Evolutionary conservation across 768 basidiomycete genomes (phyloP).

Genomic region (Leccinellum albellum): DNA sequence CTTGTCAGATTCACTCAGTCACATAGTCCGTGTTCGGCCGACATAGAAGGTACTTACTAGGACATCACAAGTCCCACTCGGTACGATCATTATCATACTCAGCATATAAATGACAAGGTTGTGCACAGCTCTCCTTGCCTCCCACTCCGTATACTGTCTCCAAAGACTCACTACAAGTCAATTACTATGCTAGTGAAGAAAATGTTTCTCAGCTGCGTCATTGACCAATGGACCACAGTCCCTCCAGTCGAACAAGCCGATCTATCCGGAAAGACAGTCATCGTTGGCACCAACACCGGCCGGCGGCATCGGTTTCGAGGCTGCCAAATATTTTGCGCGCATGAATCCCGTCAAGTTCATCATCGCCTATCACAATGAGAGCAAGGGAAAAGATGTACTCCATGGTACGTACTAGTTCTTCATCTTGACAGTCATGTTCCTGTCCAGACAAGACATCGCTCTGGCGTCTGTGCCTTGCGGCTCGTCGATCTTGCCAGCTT

Average conservation of each 20-base stretch:
- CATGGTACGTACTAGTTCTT: conserved; percentile 13
- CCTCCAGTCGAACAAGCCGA: conserved; percentile 18
- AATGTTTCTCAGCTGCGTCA: neutral
- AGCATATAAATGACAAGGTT: no score
- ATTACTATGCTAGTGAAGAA: conserved; percentile 1
- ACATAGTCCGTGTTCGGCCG: no score
- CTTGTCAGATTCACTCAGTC: no score
- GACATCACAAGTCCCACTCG: no score
- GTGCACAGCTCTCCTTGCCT: no score
- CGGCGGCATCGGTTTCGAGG: conserved; percentile 34
- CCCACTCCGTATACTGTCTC: no score
- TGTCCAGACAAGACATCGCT: conserved; percentile 17
- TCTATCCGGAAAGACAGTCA: conserved; percentile 29
- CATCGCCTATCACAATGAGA: conserved; percentile 26
- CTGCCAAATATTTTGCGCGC: conserved; percentile 27
- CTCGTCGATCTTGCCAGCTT: conserved; percentile 16
- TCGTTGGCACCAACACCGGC: conserved; percentile 33
- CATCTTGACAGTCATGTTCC: neutral
- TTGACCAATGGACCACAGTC: conserved; percentile 17
- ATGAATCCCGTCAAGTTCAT: conserved; percentile 30
- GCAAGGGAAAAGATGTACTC: conserved; percentile 20
- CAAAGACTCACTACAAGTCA: no score
- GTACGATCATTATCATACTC: no score
- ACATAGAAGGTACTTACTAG: no score
- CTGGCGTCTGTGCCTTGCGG: conserved; percentile 10